Percentiles rank a stretch among this genome's conserved stretches.
These are phyloP conservation scores for Juglanconis sp. DNA, from an alignment of 2,329 filamentous ascomycete genomes.

Conservation along the genomic window DNA sequence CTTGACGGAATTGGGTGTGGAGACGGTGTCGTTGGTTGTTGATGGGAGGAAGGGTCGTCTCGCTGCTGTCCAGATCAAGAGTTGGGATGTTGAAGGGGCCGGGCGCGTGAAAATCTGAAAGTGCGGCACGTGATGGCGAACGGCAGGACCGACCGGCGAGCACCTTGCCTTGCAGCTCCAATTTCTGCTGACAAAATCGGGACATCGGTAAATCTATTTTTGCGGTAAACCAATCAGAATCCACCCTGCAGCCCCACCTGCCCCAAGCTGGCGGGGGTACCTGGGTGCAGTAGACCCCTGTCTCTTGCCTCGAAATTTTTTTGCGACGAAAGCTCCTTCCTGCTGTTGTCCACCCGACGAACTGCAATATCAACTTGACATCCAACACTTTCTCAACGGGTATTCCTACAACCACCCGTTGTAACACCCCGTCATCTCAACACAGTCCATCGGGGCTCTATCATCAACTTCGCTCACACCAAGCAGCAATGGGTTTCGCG, in stretches of 20 bases:
- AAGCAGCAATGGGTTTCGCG: conserved; percentile 39
- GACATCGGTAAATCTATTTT: conserved; percentile 14
- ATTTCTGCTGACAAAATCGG: conserved; percentile 1
- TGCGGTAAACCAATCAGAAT: conserved; percentile 9
- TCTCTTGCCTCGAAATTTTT: conserved; percentile 15
- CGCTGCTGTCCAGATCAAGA: conserved; percentile 1
- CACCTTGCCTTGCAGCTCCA: background rate
- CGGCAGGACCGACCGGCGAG: background rate
- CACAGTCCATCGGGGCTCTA: conserved; percentile 1
- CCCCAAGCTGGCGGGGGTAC: conserved; percentile 10
- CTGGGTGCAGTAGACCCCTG: conserved; percentile 10
- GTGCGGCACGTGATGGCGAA: conserved; percentile 1
- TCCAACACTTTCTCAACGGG: background rate
- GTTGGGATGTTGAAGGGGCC: conserved; percentile 1
- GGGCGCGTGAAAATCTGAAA: conserved; percentile 2
- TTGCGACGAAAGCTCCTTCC: conserved; percentile 13
- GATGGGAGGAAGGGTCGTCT: conserved; percentile 11
- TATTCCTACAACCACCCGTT: conserved; percentile 3
- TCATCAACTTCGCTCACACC: background rate
- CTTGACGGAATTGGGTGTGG: conserved; percentile 19
- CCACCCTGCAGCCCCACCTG: background rate
- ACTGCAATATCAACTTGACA: conserved; percentile 11
- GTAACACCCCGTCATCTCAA: conserved; percentile 3
- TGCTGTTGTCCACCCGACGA: conserved; percentile 5
- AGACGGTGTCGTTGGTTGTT: conserved; percentile 18